Evolutionary conservation across 768 basidiomycete genomes (phyloP).

Genomic region (Collybiopsis luxurians): DNA sequence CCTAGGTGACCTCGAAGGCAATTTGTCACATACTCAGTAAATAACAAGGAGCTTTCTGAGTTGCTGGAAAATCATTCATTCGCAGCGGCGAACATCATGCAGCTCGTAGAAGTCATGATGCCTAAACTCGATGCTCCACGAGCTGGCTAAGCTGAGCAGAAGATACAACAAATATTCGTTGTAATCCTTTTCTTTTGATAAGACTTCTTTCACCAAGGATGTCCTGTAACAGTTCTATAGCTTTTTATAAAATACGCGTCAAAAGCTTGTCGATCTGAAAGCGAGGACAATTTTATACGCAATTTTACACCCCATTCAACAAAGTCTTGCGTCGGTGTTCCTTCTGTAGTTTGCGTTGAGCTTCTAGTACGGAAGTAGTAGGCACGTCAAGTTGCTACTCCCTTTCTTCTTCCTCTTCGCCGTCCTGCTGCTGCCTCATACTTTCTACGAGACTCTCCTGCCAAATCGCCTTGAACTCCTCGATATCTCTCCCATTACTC

Average conservation of each 20-base stretch:
- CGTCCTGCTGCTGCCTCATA: conserved; percentile 1
- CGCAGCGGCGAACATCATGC: conserved; percentile 60
- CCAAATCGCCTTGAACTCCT: conserved; percentile 72
- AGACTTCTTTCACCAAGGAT: no score
- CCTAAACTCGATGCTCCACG: conserved; percentile 67
- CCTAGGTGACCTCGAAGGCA: conserved; percentile 52
- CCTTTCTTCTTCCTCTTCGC: neutral
- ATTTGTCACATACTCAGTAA: conserved; percentile 59
- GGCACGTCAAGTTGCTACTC: neutral
- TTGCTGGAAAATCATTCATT: conserved; percentile 68
- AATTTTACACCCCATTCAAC: no score
- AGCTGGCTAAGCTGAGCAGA: conserved; percentile 53
- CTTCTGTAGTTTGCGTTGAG: no score
- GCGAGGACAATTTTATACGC: no score
- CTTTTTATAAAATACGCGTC: no score
- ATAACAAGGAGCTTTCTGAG: conserved; percentile 56
- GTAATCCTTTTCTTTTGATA: no score
- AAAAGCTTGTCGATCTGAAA: no score
- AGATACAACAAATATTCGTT: conserved; percentile 44
- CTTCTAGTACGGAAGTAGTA: no score
- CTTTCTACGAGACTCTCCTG: conserved; percentile 46
- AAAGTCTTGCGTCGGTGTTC: no score
- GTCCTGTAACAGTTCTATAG: no score
- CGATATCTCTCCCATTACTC: conserved; percentile 68
- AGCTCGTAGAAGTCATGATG: conserved; percentile 83